phyloP scores from a whole-genome alignment of 257 asterid genomes.

The Solanum acaule region DNA sequence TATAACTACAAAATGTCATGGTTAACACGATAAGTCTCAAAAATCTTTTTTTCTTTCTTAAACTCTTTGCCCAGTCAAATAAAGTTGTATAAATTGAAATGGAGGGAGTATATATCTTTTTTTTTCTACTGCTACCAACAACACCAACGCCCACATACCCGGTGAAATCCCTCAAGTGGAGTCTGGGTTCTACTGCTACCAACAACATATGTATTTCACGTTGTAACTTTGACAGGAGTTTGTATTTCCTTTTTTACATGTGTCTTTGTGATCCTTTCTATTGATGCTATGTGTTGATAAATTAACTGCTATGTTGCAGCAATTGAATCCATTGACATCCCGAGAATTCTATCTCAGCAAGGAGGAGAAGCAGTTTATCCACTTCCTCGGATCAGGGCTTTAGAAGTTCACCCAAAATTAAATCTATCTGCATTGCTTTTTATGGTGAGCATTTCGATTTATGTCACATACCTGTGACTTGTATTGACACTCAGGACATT shows the following conservation, averaged over 20 bases:
- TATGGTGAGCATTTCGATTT: slow-evolving; percentile 48
- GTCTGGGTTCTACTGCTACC: background rate
- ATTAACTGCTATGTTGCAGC: slow-evolving; percentile 36
- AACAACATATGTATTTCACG: background rate
- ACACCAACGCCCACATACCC: background rate
- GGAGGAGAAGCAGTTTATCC: slow-evolving; percentile 99
- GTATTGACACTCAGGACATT: background rate
- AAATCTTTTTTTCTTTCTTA: background rate
- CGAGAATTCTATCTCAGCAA: slow-evolving; percentile 95
- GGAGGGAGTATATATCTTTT: background rate
- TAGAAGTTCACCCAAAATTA: slow-evolving; percentile 90
- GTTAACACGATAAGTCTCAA: background rate
- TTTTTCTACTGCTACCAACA: background rate
- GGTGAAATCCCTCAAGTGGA: background rate
- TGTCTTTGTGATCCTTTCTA: background rate
- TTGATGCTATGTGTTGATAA: background rate
- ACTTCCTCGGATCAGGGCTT: slow-evolving; percentile 79
- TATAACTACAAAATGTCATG: background rate
- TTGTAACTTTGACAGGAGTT: background rate
- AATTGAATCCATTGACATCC: slow-evolving; percentile 89
- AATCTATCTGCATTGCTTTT: slow-evolving; percentile 80
- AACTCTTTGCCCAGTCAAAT: background rate
- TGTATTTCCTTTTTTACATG: background rate
- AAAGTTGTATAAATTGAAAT: background rate
- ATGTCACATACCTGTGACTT: background rate